Conservation (phyloP, 208 protist species). For the Leishmania tarentolae region DNA sequence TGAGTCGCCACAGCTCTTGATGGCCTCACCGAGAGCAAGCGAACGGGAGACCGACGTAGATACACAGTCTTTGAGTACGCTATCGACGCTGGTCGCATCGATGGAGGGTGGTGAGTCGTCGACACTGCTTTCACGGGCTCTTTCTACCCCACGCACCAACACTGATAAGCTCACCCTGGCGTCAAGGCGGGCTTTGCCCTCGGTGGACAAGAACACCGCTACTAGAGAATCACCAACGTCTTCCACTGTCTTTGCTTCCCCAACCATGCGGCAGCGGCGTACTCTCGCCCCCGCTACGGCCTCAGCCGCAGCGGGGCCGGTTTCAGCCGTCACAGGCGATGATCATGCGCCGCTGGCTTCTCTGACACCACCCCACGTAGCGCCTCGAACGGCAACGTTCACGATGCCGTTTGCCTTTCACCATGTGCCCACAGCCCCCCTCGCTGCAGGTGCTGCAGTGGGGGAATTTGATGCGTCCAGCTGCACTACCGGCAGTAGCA, state of each 20-base stretch:
- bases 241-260: constrained; percentile 6
- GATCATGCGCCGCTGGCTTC: background rate
- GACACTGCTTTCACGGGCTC: background rate
- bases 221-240: background rate
- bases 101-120: background rate
- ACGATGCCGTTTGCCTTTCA: constrained; percentile 3
- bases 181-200: background rate
- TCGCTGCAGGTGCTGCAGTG: background rate
- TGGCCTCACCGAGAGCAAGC: background rate
- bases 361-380: background rate
- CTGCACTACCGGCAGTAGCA: background rate
- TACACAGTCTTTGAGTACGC: background rate
- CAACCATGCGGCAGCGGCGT: constrained; percentile 12
- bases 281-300: background rate
- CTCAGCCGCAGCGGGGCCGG: background rate
- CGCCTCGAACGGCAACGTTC: background rate
- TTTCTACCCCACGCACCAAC: background rate
- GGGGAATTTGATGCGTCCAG: background rate
- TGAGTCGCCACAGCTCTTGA: background rate
- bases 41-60: background rate
- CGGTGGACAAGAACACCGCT: background rate
- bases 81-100: background rate
- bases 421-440: background rate
- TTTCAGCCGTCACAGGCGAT: background rate
- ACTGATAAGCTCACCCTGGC: background rate